Conservation (phyloP, 192 early-diverging fungal species). For the Phycomyces blakesleeanus region DNA sequence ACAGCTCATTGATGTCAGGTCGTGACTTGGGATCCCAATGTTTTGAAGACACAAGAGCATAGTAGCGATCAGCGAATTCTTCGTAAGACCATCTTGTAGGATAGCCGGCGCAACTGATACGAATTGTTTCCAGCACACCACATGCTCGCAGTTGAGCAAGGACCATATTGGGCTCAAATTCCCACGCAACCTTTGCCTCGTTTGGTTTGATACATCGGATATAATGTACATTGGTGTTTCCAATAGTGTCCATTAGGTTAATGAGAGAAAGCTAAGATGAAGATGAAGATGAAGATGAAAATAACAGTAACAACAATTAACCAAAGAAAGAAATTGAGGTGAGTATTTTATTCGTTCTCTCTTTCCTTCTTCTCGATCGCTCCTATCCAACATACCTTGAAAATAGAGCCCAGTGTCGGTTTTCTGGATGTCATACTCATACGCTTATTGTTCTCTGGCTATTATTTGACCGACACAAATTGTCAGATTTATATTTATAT, state of each 20-base stretch:
- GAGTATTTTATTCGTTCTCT: too few relatives aligned
- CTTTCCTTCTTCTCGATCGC: too few relatives aligned
- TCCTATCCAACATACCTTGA: too few relatives aligned
- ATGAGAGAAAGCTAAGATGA: conserved; percentile 64
- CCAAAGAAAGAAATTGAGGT: too few relatives aligned
- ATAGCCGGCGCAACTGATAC: conserved; percentile 96
- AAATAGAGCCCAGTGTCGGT: conserved; percentile 94
- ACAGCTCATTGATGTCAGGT: conserved; percentile 55
- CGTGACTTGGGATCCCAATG: conserved; percentile 43
- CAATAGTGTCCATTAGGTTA: conserved; percentile 92
- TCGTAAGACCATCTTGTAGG: conserved; percentile 83
- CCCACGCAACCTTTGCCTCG: conserved; percentile 87
- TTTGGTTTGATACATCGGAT: conserved; percentile 99
- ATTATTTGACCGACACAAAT: background rate
- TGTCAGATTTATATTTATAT: background rate
- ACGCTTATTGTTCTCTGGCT: conserved; percentile 36
- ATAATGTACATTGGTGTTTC: conserved; percentile 89
- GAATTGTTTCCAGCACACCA: conserved; percentile 98
- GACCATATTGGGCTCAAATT: conserved; percentile 92
- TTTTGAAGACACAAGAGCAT: conserved; percentile 52
- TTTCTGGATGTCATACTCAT: conserved; percentile 63
- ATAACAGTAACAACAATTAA: background rate
- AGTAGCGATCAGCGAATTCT: conserved; percentile 89
- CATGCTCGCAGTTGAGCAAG: conserved; percentile 92
- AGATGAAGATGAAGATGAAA: too few relatives aligned